Conservation (phyloP, 116 monocot species). For the Cymodocea nodosa region DNA sequence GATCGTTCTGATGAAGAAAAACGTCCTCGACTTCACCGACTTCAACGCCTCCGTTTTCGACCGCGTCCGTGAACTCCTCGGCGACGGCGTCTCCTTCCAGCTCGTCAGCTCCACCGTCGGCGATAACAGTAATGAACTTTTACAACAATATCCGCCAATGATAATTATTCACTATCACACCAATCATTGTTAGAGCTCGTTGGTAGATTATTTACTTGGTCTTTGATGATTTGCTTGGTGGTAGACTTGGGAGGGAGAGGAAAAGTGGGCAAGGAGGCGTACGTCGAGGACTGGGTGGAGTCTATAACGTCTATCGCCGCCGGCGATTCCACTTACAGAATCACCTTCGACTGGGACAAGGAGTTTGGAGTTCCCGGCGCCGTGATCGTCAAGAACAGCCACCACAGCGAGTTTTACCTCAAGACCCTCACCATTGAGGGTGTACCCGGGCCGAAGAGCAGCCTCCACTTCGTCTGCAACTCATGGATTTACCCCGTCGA, state of each 20-base stretch:
- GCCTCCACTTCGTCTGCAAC: conserved; percentile 62
- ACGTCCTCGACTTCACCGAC: conserved; percentile 40
- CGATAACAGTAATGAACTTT: not conserved
- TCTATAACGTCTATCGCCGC: conserved; percentile 2
- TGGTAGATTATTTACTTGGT: not conserved
- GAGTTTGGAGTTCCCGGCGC: conserved; percentile 63
- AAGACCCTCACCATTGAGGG: conserved; percentile 30
- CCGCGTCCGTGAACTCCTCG: conserved; percentile 32
- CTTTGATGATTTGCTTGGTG: not conserved
- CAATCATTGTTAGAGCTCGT: not conserved
- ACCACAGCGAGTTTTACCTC: conserved; percentile 55
- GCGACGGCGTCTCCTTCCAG: conserved; percentile 39
- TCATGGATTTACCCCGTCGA: conserved; percentile 70
- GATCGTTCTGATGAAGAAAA: conserved; percentile 49
- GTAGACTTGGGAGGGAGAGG: conserved; percentile 15
- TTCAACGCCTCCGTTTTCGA: conserved; percentile 43
- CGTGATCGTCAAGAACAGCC: conserved; percentile 43
- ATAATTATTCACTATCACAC: no score
- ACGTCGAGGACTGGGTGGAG: conserved; percentile 15
- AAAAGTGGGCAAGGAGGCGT: conserved; percentile 7
- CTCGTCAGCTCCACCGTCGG: conserved; percentile 52
- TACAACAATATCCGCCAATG: no score
- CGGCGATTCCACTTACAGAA: conserved; percentile 11
- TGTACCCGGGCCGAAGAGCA: conserved; percentile 12
- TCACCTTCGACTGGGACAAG: conserved; percentile 18